Conservation (phyloP, 129 eudicot genomes). For the Arctium minus region DNA sequence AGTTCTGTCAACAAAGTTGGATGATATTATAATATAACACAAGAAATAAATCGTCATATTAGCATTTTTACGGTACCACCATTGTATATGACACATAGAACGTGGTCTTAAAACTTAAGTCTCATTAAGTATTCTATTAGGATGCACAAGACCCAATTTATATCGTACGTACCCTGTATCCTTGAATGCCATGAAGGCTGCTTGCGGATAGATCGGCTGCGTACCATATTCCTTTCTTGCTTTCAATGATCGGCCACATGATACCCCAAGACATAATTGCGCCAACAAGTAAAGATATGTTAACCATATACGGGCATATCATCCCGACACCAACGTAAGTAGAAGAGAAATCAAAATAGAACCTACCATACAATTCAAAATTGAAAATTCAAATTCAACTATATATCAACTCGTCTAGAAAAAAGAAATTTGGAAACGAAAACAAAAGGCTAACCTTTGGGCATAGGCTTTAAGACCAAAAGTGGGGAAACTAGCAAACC, state of each 20-base stretch:
- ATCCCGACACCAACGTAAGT: constrained; percentile 68
- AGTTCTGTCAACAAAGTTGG: not conserved
- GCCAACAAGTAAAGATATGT: constrained; percentile 52
- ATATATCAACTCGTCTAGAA: not conserved
- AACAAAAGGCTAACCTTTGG: constrained; percentile 25
- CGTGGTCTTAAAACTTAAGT: no score
- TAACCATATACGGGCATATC: constrained; percentile 62
- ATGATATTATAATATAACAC: no score
- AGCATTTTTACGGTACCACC: no score
- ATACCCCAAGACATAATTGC: constrained; percentile 67
- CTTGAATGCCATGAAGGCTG: constrained; percentile 62
- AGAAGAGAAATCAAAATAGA: constrained; percentile 60
- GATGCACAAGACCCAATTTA: no score
- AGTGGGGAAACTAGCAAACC: constrained; percentile 46
- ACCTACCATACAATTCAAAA: constrained; percentile 21
- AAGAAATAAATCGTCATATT: not conserved
- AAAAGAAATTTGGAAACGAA: not conserved
- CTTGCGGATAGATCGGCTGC: constrained; percentile 29
- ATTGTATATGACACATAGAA: no score
- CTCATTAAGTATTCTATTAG: no score
- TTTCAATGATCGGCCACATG: constrained; percentile 57
- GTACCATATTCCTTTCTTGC: constrained; percentile 59
- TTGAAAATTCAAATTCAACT: not conserved
- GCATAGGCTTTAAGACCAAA: constrained; percentile 49
- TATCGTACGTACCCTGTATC: constrained; percentile 43